Percentiles rank a stretch among this genome's conserved stretches.
Conservation (phyloP, 179 eudicot species). For the Silene noctiflora region DNA sequence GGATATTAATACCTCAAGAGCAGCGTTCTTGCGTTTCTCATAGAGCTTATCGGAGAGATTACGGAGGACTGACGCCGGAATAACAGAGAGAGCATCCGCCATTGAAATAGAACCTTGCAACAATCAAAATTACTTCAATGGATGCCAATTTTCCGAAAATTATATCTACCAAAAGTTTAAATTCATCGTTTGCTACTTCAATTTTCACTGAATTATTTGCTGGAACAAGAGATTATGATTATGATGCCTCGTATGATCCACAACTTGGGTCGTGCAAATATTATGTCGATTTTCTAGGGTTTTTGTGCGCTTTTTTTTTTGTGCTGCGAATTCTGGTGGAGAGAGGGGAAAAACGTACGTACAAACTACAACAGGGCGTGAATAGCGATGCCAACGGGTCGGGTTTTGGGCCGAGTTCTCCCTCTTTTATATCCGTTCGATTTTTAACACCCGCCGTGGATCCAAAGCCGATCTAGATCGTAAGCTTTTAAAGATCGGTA, state of each 20-base stretch:
- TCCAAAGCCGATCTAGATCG: too few relatives aligned
- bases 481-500: too few relatives aligned
- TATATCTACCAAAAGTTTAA: not conserved
- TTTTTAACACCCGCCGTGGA: too few relatives aligned
- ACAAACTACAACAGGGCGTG: too few relatives aligned
- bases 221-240: not conserved
- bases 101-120: constrained; percentile 24
- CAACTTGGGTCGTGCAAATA: too few relatives aligned
- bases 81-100: constrained; percentile 65
- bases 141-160: not conserved
- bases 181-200: not conserved
- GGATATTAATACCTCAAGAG: constrained; percentile 58
- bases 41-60: constrained; percentile 90
- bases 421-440: too few relatives aligned
- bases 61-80: constrained; percentile 77
- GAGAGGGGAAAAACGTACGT: too few relatives aligned
- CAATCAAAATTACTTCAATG: not conserved
- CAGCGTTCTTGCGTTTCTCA: constrained; percentile 97
- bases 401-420: too few relatives aligned
- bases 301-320: too few relatives aligned
- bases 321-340: too few relatives aligned
- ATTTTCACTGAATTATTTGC: not conserved
- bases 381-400: too few relatives aligned
- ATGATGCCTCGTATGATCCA: not conserved
- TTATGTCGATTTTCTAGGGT: too few relatives aligned